These are phyloP conservation scores for Rhododendron simsii DNA, from an alignment of 148 eudicot species.

Conservation along the genomic window DNA sequence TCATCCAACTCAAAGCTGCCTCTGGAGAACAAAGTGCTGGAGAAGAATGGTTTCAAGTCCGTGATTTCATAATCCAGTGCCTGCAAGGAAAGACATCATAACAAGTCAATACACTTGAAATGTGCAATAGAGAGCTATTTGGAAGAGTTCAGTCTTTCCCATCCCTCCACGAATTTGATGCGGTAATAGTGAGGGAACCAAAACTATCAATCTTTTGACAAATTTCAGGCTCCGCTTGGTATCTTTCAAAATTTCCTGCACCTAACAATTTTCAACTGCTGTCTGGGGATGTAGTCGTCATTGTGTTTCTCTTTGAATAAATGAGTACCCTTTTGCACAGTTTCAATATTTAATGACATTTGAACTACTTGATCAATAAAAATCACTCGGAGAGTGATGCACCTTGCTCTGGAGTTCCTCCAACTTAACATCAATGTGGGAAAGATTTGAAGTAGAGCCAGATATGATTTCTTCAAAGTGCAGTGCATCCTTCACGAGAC, in stretches of 20 bases:
- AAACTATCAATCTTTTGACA: neutral
- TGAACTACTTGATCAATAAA: neutral
- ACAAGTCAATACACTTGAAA: neutral
- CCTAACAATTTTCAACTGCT: neutral
- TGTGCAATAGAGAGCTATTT: neutral
- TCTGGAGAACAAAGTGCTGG: slow-evolving; percentile 52
- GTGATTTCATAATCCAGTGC: slow-evolving; percentile 74
- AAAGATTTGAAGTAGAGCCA: slow-evolving; percentile 36
- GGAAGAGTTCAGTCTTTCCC: too few species aligned
- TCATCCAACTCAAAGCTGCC: slow-evolving; percentile 68
- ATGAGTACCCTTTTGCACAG: too few species aligned
- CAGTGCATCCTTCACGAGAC: slow-evolving; percentile 73
- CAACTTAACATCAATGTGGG: neutral
- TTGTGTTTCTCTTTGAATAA: neutral
- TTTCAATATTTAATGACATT: neutral
- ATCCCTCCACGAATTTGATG: neutral
- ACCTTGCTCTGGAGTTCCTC: neutral
- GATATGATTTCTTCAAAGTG: slow-evolving; percentile 78
- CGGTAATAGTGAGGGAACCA: neutral
- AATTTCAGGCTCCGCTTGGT: neutral
- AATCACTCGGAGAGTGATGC: neutral
- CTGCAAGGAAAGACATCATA: slow-evolving; percentile 31
- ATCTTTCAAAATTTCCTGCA: neutral
- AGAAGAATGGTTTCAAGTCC: slow-evolving; percentile 77
- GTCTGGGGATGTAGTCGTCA: neutral